Evolutionary conservation across 2,329 filamentous ascomycete genomes (phyloP).

Genomic region (Clonostachys byssicola): DNA sequence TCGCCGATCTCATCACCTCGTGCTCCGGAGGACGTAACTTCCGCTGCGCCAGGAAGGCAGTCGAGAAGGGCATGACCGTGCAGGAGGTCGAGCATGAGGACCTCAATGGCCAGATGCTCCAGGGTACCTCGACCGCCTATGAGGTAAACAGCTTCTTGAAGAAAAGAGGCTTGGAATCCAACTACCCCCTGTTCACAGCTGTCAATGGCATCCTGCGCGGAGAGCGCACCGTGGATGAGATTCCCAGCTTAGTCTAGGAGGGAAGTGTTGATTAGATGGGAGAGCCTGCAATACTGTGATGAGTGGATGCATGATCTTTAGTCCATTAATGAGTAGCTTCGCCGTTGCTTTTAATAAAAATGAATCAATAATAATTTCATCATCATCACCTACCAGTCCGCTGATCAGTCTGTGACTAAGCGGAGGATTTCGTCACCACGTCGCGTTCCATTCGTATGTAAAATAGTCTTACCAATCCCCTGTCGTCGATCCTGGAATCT

Average conservation of each 20-base stretch:
- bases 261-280: neutral
- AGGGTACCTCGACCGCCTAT: conserved; percentile 86
- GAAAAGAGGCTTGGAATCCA: conserved; percentile 68
- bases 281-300: too few species aligned
- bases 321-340: too few species aligned
- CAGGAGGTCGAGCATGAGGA: conserved; percentile 85
- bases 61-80: conserved; percentile 74
- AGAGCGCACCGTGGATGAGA: conserved; percentile 72
- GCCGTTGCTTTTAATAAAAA: too few species aligned
- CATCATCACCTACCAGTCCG: too few species aligned
- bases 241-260: conserved; percentile 62
- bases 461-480: too few species aligned
- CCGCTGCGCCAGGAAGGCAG: conserved; percentile 83
- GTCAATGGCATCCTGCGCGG: conserved; percentile 79
- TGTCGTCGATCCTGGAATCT: too few species aligned
- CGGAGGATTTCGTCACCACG: too few species aligned
- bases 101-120: conserved; percentile 93
- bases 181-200: conserved; percentile 90
- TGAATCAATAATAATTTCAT: too few species aligned
- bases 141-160: conserved; percentile 90
- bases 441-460: too few species aligned
- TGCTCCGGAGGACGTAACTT: conserved; percentile 93
- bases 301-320: too few species aligned
- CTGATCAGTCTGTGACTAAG: too few species aligned
- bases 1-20: conserved; percentile 92